These are phyloP conservation scores for Chlorophyllum brunneum DNA, from an alignment of 768 basidiomycete genomes.

Conservation along the genomic window DNA sequence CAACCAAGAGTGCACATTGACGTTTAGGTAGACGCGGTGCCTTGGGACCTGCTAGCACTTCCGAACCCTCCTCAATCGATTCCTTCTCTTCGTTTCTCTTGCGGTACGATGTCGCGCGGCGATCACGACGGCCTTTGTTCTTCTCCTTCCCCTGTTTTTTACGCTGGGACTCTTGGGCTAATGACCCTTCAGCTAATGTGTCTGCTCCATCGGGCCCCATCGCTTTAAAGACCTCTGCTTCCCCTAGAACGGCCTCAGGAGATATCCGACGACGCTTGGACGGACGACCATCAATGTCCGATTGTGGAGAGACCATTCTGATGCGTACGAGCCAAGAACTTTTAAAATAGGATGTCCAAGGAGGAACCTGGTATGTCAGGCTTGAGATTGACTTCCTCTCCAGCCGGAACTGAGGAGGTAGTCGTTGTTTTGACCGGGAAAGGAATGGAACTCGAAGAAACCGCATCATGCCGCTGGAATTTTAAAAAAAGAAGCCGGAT, in stretches of 20 bases:
- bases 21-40: slow-evolving; percentile 72
- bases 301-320: slow-evolving; percentile 1
- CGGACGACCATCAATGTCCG: background rate
- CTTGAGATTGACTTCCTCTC: background rate
- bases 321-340: background rate
- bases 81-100: slow-evolving; percentile 22
- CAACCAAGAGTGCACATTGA: slow-evolving; percentile 79
- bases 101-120: slow-evolving; percentile 39
- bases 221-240: background rate
- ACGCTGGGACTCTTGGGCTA: slow-evolving; percentile 20
- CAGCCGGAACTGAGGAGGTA: background rate
- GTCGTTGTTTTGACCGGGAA: background rate
- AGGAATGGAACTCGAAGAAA: background rate
- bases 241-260: background rate
- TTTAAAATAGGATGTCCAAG: background rate
- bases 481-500: background rate
- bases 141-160: slow-evolving; percentile 28
- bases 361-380: background rate
- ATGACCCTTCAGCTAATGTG: background rate
- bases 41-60: slow-evolving; percentile 33
- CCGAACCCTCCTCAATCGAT: slow-evolving; percentile 15
- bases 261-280: slow-evolving; percentile 6
- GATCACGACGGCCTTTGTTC: slow-evolving; percentile 39
- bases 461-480: slow-evolving; percentile 1
- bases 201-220: background rate